phyloP scores from a whole-genome alignment of 1,284 basidiomycete species.

The Pseudozyma sp. region DNA sequence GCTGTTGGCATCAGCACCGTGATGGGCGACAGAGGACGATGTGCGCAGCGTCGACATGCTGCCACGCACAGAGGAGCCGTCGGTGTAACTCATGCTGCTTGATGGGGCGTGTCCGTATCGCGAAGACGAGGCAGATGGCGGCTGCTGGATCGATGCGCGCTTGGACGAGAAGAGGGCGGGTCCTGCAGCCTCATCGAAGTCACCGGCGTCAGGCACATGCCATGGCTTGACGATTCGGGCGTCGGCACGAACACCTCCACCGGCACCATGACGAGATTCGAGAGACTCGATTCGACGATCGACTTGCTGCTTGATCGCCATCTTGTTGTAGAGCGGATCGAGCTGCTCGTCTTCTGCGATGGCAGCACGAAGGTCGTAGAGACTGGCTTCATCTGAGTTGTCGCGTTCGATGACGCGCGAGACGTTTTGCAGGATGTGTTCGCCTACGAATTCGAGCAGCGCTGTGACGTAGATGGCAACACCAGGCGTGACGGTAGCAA shows the following conservation, averaged over 20 bases:
- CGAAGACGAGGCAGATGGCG: slow-evolving; percentile 16
- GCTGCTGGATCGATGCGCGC: slow-evolving; percentile 30
- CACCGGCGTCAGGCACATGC: slow-evolving; percentile 52
- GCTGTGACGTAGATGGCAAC: slow-evolving; percentile 66
- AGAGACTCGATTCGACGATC: slow-evolving; percentile 32
- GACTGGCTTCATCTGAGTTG: slow-evolving; percentile 62
- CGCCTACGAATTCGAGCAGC: slow-evolving; percentile 59
- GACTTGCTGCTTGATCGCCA: slow-evolving; percentile 47
- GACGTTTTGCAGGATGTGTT: slow-evolving; percentile 60
- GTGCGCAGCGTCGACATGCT: slow-evolving; percentile 34
- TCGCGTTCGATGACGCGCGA: slow-evolving; percentile 62
- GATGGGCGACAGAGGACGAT: slow-evolving; percentile 24
- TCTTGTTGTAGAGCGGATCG: slow-evolving; percentile 41
- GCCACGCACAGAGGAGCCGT: slow-evolving; percentile 13
- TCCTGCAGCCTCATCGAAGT: slow-evolving; percentile 58
- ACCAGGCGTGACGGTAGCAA: slow-evolving; percentile 63
- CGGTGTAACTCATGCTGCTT: slow-evolving; percentile 23
- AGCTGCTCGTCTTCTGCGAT: slow-evolving; percentile 61
- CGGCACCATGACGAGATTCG: slow-evolving; percentile 23
- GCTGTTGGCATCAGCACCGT: slow-evolving; percentile 4
- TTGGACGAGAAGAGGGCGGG: slow-evolving; percentile 40
- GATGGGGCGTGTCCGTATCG: slow-evolving; percentile 26
- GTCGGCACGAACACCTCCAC: slow-evolving; percentile 25
- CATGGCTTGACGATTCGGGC: slow-evolving; percentile 50
- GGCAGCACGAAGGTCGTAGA: slow-evolving; percentile 57